These are phyloP conservation scores for Aspergillus sp. DNA, from an alignment of 2,329 filamentous ascomycete genomes.

Conservation along the genomic window DNA sequence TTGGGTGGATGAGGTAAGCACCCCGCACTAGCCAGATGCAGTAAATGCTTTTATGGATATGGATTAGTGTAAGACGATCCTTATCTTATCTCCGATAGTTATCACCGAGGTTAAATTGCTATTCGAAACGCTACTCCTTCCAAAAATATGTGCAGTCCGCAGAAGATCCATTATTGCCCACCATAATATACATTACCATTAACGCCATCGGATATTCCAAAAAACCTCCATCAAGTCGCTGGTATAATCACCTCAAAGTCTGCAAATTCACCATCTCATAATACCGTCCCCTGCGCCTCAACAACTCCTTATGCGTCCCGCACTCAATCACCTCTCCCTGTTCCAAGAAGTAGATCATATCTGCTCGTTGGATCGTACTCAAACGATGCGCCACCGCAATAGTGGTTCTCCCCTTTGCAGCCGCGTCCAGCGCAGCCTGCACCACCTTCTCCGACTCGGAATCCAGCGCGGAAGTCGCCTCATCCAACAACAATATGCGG, in stretches of 20 bases:
- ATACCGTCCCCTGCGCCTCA: constrained; percentile 68
- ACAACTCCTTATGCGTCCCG: constrained; percentile 73
- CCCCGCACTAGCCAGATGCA: not conserved
- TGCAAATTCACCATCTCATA: constrained; percentile 76
- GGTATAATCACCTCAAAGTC: constrained; percentile 56
- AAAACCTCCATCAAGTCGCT: no score
- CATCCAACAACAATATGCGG: constrained; percentile 30
- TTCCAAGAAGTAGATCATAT: constrained; percentile 91
- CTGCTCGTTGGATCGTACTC: constrained; percentile 86
- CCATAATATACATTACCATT: not conserved
- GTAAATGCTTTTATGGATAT: not conserved
- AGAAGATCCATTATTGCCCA: no score
- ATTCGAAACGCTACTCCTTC: no score
- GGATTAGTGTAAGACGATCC: not conserved
- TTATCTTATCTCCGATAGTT: no score
- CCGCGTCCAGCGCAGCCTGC: constrained; percentile 73
- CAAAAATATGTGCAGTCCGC: no score
- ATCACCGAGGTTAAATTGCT: no score
- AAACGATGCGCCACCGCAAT: constrained; percentile 89
- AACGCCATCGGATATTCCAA: no score
- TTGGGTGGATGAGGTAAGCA: not conserved
- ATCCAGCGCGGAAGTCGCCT: constrained; percentile 49
- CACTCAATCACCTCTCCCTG: constrained; percentile 78
- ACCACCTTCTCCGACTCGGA: constrained; percentile 49
- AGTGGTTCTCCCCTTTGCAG: constrained; percentile 78